Evolutionary conservation across 2,329 filamentous ascomycete species (phyloP), one percentile per base, ranked within the genome.

Genomic region (Claviceps digitariae): DNA sequence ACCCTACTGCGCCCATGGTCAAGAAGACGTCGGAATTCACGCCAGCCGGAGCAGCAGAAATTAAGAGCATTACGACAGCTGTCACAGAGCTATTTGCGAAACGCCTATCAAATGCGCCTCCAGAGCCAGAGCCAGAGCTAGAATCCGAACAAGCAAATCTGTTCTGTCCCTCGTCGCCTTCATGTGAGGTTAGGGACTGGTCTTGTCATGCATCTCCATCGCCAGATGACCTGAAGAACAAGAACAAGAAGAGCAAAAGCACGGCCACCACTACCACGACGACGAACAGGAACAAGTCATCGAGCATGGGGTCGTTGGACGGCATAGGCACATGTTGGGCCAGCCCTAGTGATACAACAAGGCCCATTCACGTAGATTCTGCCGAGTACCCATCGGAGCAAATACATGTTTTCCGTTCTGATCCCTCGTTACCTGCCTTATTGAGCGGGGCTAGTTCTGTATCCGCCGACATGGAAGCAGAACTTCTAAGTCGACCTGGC

Each of bases 381-480:
- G 66, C 66, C 23, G 71, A 71, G 55, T 69, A 67, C n/a, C 63
- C 69, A 1, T 69, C 72, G 3, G 74, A 75, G 6, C 69, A 73
- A 9, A 75, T 76, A 59, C 60, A 76, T 17, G 71, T 69, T 2
- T 83, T 82, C 63, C 78, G 78, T 53, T 84, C 81, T 3, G 81
- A 84, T 51, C 81, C 80, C 0, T 84, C 81, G 5, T 66, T 84
- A 2, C 81, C 81, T 12, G 80, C 81, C 7, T 67, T 84, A 8
- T 70, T 84, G 12, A 84, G 81, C 54, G 78, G 81, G 12, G 78
- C 80, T 9, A 83, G 80, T 60, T 84, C 81, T 2, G 74, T 83
- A 10, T 84, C 79, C 15, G 79, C 77, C 1, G 81, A 83, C 58
- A 69, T 76, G 23, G 81, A 84, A 57, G 78, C 75, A 1, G 81